These are phyloP conservation scores for Raphidocelis subcapitata DNA, from an alignment of 139 green algal genomes.

Conservation along the genomic window DNA sequence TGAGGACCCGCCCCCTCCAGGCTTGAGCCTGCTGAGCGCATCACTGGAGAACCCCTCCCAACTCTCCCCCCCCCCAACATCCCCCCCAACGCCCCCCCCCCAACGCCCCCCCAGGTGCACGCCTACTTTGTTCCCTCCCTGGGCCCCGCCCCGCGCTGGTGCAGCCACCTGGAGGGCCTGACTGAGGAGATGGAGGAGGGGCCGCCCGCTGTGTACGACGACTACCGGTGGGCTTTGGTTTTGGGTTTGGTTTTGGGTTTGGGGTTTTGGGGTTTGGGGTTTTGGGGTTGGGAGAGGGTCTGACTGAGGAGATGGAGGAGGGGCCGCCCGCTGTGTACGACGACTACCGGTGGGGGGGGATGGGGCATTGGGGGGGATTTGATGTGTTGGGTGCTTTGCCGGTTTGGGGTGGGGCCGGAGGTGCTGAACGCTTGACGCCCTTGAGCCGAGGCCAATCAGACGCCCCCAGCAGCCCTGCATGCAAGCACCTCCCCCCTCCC, in stretches of 20 bases:
- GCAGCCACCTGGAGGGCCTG: slow-evolving; percentile 92
- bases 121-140: slow-evolving; percentile 92
- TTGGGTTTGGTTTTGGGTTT: too few species aligned
- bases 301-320: slow-evolving; percentile 98
- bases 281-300: too few species aligned
- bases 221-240: slow-evolving; percentile 83
- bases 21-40: slow-evolving; percentile 68
- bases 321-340: slow-evolving; percentile 84
- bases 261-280: too few species aligned
- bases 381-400: too few species aligned
- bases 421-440: neutral
- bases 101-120: slow-evolving; percentile 53
- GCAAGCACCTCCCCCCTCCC: too few species aligned
- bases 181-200: slow-evolving; percentile 97
- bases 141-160: slow-evolving; percentile 92
- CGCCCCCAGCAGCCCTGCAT: too few species aligned
- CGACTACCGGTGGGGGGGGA: slow-evolving; percentile 92
- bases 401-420: too few species aligned
- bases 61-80: too few species aligned
- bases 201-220: slow-evolving; percentile 88
- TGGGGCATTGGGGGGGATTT: too few species aligned
- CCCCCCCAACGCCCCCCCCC: too few species aligned
- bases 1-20: neutral
- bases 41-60: too few species aligned
- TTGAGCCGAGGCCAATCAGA: too few species aligned